Percentiles rank a stretch among this genome's conserved stretches.
Evolutionary conservation across 2,329 filamentous ascomycete species (phyloP).

Genomic region (Leptosphaerulina australis): DNA sequence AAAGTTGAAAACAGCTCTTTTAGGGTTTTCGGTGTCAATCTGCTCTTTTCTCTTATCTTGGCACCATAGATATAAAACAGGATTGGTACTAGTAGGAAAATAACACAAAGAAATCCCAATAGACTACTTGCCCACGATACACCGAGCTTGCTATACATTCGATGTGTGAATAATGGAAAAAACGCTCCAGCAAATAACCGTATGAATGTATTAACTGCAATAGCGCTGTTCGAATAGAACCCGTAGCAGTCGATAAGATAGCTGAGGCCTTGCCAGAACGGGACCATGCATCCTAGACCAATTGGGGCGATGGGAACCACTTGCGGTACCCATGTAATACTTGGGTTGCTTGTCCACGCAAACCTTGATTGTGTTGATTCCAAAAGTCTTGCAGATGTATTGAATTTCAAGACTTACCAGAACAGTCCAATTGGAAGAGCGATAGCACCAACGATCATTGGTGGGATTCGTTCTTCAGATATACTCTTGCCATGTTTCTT

Average conservation of each 20-base stretch:
- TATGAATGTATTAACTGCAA: constrained; percentile 59
- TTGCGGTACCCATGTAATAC: constrained; percentile 62
- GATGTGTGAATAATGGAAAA: constrained; percentile 57
- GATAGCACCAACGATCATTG: constrained; percentile 68
- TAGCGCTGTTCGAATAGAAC: constrained; percentile 53
- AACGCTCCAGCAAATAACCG: constrained; percentile 57
- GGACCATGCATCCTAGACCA: constrained; percentile 76
- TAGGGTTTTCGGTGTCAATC: constrained; percentile 35
- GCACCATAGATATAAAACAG: constrained; percentile 47
- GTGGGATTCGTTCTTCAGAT: constrained; percentile 65
- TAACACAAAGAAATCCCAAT: constrained; percentile 43
- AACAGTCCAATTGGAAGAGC: constrained; percentile 65
- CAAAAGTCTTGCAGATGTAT: rapidly evolving
- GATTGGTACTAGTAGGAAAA: constrained; percentile 43
- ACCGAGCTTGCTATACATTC: constrained; percentile 53
- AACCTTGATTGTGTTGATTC: constrained; percentile 41
- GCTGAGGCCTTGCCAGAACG: constrained; percentile 83
- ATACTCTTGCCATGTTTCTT: constrained; percentile 56
- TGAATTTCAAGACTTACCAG: constrained; percentile 40
- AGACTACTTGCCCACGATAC: constrained; percentile 45
- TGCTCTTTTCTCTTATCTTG: constrained; percentile 40
- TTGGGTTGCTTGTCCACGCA: constrained; percentile 60
- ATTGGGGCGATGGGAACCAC: constrained; percentile 63
- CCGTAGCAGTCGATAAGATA: constrained; percentile 74
- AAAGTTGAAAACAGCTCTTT: neutral